Evolutionary conservation across 2,329 filamentous ascomycete species (phyloP).

Genomic region (Byssothecium circinans): DNA sequence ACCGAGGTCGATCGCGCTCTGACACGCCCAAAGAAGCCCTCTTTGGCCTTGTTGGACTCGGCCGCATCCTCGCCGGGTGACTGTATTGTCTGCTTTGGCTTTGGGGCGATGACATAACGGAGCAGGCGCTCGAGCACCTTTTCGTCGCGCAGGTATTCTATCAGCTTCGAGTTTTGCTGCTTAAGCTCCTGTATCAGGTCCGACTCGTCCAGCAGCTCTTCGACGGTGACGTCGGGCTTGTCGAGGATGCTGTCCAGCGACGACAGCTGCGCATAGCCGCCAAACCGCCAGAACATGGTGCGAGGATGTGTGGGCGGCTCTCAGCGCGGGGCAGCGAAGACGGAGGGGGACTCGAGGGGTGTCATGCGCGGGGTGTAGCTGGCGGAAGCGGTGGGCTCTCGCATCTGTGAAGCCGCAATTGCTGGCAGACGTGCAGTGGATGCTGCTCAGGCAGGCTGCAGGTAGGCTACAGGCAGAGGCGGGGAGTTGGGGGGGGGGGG

Average conservation of each 20-base stretch:
- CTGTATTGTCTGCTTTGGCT: slow-evolving; percentile 55
- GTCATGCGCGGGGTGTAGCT: slow-evolving; percentile 17
- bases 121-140: slow-evolving; percentile 81
- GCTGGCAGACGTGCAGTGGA: neutral
- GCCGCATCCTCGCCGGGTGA: slow-evolving; percentile 41
- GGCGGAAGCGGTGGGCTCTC: slow-evolving; percentile 12
- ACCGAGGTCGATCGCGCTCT: slow-evolving; percentile 49
- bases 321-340: slow-evolving; percentile 31
- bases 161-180: slow-evolving; percentile 95
- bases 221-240: slow-evolving; percentile 89
- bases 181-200: slow-evolving; percentile 97
- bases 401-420: slow-evolving; percentile 14
- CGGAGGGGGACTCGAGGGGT: slow-evolving; percentile 24
- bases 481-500: slow-evolving; percentile 2
- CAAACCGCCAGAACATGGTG: slow-evolving; percentile 99
- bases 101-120: slow-evolving; percentile 86
- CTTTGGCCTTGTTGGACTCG: slow-evolving; percentile 48
- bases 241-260: slow-evolving; percentile 96
- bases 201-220: slow-evolving; percentile 93
- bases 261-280: slow-evolving; percentile 96
- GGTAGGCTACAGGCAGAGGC: no score
- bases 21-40: slow-evolving; percentile 52
- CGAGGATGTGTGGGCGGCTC: slow-evolving; percentile 27
- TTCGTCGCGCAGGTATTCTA: slow-evolving; percentile 91
- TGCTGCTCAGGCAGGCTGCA: no score